Evolutionary conservation across 129 eudicot species (phyloP), one percentile per base, ranked within the genome.

Genomic region (Erigeron canadensis): DNA sequence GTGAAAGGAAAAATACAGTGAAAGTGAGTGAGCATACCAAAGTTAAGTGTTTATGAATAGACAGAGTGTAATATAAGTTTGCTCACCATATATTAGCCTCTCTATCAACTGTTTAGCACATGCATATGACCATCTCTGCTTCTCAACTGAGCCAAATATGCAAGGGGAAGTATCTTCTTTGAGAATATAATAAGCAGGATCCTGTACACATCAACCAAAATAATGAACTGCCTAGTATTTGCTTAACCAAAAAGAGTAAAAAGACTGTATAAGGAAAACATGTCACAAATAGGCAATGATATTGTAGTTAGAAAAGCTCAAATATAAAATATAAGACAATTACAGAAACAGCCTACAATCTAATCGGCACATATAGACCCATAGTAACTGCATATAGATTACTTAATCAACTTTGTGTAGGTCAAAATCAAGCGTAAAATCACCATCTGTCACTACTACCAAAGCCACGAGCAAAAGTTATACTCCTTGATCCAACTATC

Each of bases 121-220:
- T 42, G 99, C 99, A 76, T 90, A 94, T 5, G 99, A 94, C 99
- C 99, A 94, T 78, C 97, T 90, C 84, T 94, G 99, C 83, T 90
- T 94, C 82, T 94, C 97, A 79, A 94, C 92, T 57, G 98, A 75
- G 39, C 98, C 96, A 79, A 93, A 93, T 54, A 89, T 93, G 88
- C 96, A 93, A 47, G 96, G 96, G 37, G 98, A 93, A 5, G 79
- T 63, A 53, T 94, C 96, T 77, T 94, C 99, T 69, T 83, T 83
- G 0, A 90, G 89, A 21, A 94, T 62, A 78, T 77, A 90, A 81
- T 94, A 94, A 15, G 87, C 82, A 56, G 97, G 99, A 87, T 94
- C 99, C 99, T 94, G 72, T 53, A 74, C 60, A 22, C 67, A 69
- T 16, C 63, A 61, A 17, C 53, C 58, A 7, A 22, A 58, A 18